Conservation (phyloP, 164 flowering plant species). For the Santalum album region DNA sequence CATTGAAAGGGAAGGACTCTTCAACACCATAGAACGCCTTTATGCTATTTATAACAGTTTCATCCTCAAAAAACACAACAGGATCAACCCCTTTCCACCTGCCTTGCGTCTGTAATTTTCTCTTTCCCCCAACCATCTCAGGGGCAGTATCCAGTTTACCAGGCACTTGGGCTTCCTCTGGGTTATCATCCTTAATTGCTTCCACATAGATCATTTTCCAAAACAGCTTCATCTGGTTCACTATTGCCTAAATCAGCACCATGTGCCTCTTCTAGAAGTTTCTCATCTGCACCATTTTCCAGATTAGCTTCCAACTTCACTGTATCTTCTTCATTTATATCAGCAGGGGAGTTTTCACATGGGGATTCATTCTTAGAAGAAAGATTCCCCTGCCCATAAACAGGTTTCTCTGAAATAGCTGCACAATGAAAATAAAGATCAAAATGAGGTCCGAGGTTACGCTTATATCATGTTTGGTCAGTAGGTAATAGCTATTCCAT, state of each 20-base stretch:
- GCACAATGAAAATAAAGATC: no score
- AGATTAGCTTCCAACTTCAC: slow-evolving; percentile 6
- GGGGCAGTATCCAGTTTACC: slow-evolving; percentile 22
- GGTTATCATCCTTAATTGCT: slow-evolving; percentile 18
- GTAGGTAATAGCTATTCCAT: no score
- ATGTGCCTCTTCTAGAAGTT: slow-evolving; percentile 21
- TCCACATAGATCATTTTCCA: slow-evolving; percentile 19
- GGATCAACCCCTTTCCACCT: slow-evolving; percentile 97
- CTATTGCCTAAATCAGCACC: slow-evolving; percentile 23
- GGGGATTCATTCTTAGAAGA: slow-evolving; percentile 5
- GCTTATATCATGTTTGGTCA: no score
- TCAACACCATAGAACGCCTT: slow-evolving; percentile 74
- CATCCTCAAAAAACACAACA: slow-evolving; percentile 72
- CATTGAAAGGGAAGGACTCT: slow-evolving; percentile 64
- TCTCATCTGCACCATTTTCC: slow-evolving; percentile 15
- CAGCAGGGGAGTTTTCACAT: slow-evolving; percentile 5
- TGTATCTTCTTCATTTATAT: slow-evolving; percentile 12
- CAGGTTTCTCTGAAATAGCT: slow-evolving; percentile 30
- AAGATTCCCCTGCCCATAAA: slow-evolving; percentile 5
- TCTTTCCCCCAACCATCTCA: slow-evolving; percentile 31
- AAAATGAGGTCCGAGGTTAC: no score
- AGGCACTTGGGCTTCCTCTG: slow-evolving; percentile 21
- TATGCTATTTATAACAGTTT: slow-evolving; percentile 43
- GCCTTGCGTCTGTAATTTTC: slow-evolving; percentile 73
- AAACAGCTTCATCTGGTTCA: slow-evolving; percentile 21